Evolutionary conservation across 2,329 filamentous ascomycete genomes (phyloP).

Genomic region (Graphiopsis chlorocephala): DNA sequence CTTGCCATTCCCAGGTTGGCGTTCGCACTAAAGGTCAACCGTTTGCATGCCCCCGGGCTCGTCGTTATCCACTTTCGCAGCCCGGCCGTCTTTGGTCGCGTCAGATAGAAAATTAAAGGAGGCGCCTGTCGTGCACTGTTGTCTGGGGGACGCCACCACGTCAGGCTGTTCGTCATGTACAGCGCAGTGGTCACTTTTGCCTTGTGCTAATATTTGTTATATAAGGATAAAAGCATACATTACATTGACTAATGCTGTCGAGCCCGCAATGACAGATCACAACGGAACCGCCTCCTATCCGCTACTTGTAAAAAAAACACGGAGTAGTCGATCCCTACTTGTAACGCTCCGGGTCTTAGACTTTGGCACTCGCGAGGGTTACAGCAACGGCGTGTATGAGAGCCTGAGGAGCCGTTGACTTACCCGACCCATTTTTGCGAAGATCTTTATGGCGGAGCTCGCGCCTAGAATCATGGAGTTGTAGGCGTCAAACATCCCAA

Average conservation of each 20-base stretch:
- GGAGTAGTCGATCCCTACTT: neutral
- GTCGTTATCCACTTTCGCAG: constrained; percentile 4
- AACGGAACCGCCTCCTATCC: neutral
- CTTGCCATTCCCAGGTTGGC: neutral
- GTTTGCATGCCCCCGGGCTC: neutral
- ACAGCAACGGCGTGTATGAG: constrained; percentile 9
- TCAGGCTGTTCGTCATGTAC: neutral
- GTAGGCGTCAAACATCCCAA: neutral
- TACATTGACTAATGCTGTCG: neutral
- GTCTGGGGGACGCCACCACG: constrained; percentile 13
- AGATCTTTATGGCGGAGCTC: neutral
- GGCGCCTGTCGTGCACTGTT: constrained; percentile 3
- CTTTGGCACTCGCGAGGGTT: constrained; percentile 6
- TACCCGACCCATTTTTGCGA: neutral
- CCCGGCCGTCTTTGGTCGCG: constrained; percentile 1
- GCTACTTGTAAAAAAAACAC: neutral
- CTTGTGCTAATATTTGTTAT: neutral
- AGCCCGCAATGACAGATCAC: neutral
- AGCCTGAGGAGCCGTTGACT: constrained; percentile 7
- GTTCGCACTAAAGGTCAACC: constrained; percentile 10
- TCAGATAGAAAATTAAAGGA: constrained; percentile 6
- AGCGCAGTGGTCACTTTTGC: neutral
- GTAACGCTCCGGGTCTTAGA: constrained; percentile 12
- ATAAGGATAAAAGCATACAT: neutral
- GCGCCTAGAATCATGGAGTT: neutral